phyloP scores from a whole-genome alignment of 352 stramenopile species.

The Globisporangium recalcitrans region DNA sequence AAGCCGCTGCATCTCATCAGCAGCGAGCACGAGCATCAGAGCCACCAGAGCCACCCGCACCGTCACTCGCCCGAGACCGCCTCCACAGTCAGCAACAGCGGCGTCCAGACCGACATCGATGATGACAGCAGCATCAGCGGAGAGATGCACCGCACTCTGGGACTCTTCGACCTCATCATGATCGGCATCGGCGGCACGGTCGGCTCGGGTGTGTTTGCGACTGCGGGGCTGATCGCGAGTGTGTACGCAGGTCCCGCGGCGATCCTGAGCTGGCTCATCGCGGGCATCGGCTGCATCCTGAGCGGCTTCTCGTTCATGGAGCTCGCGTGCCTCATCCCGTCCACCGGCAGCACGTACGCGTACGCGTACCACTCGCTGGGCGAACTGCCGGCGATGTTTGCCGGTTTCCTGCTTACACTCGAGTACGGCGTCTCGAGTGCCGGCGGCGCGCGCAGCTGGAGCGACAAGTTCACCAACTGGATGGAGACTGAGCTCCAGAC shows the following conservation, averaged over 20 bases:
- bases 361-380: slow-evolving; percentile 92
- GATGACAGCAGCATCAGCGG: neutral
- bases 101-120: slow-evolving; percentile 13
- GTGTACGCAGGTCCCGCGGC: slow-evolving; percentile 70
- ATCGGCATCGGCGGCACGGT: slow-evolving; percentile 93
- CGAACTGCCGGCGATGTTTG: slow-evolving; percentile 89
- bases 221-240: slow-evolving; percentile 59
- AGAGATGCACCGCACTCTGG: slow-evolving; percentile 61
- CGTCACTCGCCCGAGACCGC: slow-evolving; percentile 12
- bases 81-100: slow-evolving; percentile 14
- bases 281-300: slow-evolving; percentile 70
- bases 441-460: slow-evolving; percentile 90
- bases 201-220: slow-evolving; percentile 91
- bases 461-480: slow-evolving; percentile 90
- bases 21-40: slow-evolving; percentile 12
- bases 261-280: slow-evolving; percentile 81
- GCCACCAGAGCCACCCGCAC: slow-evolving; percentile 2
- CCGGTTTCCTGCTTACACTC: slow-evolving; percentile 86
- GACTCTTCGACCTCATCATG: slow-evolving; percentile 90
- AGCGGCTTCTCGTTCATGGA: slow-evolving; percentile 91
- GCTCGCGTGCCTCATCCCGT: slow-evolving; percentile 83
- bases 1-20: slow-evolving; percentile 56
- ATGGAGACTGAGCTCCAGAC: slow-evolving; percentile 50
- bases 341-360: slow-evolving; percentile 88
- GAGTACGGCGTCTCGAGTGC: slow-evolving; percentile 91